Evolutionary conservation across 345 rosid species (phyloP), one percentile per base, ranked within the genome.

Genomic region (Lepidium sativum): DNA sequence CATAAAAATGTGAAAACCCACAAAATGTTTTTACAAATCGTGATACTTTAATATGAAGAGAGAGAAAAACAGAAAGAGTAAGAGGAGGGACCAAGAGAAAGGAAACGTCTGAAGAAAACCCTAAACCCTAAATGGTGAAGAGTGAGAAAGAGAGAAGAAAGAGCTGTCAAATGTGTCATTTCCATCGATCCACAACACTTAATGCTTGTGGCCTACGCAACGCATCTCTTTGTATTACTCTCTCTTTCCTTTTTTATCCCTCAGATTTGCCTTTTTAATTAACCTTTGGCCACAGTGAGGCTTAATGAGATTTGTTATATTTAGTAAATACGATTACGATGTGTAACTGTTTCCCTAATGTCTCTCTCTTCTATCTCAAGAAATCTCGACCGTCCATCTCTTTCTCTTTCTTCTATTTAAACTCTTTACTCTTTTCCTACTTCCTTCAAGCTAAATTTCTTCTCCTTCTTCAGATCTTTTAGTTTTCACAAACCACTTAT

Each of bases 181-280:
- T 64, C 70, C 65, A 71, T 72, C 33, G 70, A 57, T 65, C 60
- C 54, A 71, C 58, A 47, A 62, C 47, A 63, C 69, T 55, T 55
- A 71, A 63, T 21, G 59, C 67, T 72, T 72, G 66, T 72, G 60
- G 33, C 18, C 54, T 72, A 72, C 76, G 76, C 71, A 72, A 72
- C 47, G 20, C 60, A 64, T 65, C 70, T 65, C 59, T 31, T 48
- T 52, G 2, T 23, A 23, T 43, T 69, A 51, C 54, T 43, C 54
- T 52, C 69, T 23, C 25, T 23, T 23, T 23, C 25, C 25, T 1
- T 44, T 44, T 62, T n/a, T 54, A 43, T 54, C 75, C 41, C 37
- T 54, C 29, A 45, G 42, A 43, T 63, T 70, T 70, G 54, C 50
- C 41, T 44, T 63, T 53, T 45, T 18, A 44, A 14, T 70, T 63